Evolutionary conservation across 2,329 filamentous ascomycete species (phyloP), one percentile per base, ranked within the genome.

Genomic region (Chaetomium olivaceum): DNA sequence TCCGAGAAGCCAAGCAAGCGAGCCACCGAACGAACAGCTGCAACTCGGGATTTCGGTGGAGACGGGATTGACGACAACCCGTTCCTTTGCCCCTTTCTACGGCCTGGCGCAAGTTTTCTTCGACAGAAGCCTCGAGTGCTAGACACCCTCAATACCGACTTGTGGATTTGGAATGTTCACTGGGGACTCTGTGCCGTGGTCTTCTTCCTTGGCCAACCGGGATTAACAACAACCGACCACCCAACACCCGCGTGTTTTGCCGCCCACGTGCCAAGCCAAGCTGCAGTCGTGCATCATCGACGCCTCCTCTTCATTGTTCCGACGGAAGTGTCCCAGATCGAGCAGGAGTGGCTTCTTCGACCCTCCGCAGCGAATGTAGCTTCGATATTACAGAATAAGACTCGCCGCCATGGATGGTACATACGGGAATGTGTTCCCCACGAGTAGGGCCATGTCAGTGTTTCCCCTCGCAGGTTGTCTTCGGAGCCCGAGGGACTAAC

Each of bases 401-500:
- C 55, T 31, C 33, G 57, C 58, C 63, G 64, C 61, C 14, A 74
- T 73, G 70, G 75, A 75, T 48, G 74, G 75, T 56, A 69, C 73
- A 43, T 76, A 76, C 65, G 74, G 74, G 62, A 75, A 70, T 58
- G 69, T 74, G 25, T 73, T 72, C 58, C 74, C 73, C 51, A 66
- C 72, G 12, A 66, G 51, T 56, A 68, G 69, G 60, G 66, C 70
- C 58, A 71, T 71, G 73, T 75, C 23, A 70, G 72, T 71, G 27
- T 25, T 11, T 33, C 39, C 48, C 36, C 36, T 9, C 52, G 8
- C 39, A 21, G 9, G 54, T 14, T 16, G 55, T 36, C 21, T 2
- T 29, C 11, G 27, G 54, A 7, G 16, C 39, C 12, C 25, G 7
- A 48, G 16, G 63, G 61, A 64, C 65, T 63, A 61, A 63, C 51